phyloP scores from a whole-genome alignment of 129 eudicot species.

The Flaveria bidentis region DNA sequence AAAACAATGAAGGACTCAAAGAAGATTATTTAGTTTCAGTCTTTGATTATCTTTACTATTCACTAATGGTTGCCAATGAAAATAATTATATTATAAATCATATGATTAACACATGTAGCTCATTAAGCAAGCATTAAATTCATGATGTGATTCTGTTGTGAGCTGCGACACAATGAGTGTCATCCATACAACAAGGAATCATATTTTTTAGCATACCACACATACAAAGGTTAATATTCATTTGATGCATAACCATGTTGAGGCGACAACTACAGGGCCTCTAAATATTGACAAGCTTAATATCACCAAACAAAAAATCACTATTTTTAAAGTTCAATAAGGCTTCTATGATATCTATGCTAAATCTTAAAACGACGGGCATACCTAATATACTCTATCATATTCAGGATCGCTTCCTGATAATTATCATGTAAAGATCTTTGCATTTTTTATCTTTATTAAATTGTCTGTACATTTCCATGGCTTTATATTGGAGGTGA shows the following conservation, averaged over 20 bases:
- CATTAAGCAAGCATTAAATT: not conserved
- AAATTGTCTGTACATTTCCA: not conserved
- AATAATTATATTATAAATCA: not conserved
- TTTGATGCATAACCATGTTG: not conserved
- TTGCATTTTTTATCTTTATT: not conserved
- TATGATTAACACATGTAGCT: constrained; percentile 16
- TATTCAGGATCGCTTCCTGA: not conserved
- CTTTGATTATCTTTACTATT: not conserved
- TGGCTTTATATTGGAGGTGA: not conserved
- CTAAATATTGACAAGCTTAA: not conserved
- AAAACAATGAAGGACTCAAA: not conserved
- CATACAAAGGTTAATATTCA: not conserved
- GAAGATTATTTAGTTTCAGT: not conserved
- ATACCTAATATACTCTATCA: not conserved
- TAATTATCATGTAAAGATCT: constrained; percentile 16
- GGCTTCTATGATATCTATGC: not conserved
- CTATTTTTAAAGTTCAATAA: not conserved
- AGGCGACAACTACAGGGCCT: not conserved
- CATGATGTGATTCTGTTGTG: not conserved
- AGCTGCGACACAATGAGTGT: not conserved
- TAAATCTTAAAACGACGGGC: not conserved
- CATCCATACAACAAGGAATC: not conserved
- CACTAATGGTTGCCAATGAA: constrained; percentile 15
- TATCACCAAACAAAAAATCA: not conserved
- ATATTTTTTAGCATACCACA: not conserved